phyloP scores from a whole-genome alignment of 208 protist species.

The Plasmodiophora brassicae region DNA sequence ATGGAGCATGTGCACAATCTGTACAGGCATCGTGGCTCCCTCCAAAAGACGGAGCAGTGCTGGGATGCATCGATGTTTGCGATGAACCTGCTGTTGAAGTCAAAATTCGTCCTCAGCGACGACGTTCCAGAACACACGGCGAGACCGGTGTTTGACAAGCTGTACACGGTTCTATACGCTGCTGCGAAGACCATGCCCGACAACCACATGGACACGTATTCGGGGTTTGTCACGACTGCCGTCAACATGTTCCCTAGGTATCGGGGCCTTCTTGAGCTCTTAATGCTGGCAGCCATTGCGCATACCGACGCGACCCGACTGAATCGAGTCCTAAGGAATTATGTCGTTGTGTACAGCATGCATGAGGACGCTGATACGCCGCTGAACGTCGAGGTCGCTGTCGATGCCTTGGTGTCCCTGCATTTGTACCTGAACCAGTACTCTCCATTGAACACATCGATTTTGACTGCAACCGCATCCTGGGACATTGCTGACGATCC shows the following conservation, averaged over 20 bases:
- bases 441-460: conserved; percentile 9
- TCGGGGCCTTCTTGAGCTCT: neutral
- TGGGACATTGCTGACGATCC: conserved; percentile 28
- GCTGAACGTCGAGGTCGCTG: neutral
- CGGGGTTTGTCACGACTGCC: neutral
- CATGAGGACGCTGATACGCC: neutral
- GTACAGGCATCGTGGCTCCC: neutral
- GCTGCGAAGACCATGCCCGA: neutral
- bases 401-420: neutral
- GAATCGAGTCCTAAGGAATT: conserved; percentile 5
- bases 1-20: neutral
- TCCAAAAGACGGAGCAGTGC: neutral
- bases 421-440: conserved; percentile 22
- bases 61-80: neutral
- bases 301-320: neutral
- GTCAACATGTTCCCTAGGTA: conserved; percentile 1
- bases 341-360: neutral
- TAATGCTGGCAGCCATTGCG: neutral
- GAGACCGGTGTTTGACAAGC: neutral
- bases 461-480: neutral
- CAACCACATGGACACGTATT: conserved; percentile 17
- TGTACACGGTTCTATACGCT: neutral
- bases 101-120: neutral
- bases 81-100: neutral
- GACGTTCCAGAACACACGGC: neutral